Evolutionary conservation across 345 rosid genomes (phyloP), one percentile per base, ranked within the genome.

Genomic region (Sisymbrium altissimum): DNA sequence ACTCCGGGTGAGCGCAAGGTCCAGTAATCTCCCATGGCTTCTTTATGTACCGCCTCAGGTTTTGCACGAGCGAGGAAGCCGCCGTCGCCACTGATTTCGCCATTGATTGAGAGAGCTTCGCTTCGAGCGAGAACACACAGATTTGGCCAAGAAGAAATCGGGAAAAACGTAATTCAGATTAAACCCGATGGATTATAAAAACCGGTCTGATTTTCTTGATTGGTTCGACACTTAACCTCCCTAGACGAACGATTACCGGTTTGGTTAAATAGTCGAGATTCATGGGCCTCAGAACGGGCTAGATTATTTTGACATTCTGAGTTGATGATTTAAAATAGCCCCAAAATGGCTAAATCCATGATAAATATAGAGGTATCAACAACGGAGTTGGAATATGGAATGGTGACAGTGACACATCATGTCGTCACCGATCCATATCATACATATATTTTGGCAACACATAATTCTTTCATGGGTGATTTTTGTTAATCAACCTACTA

Each of bases 21-120:
- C 97, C 99, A 9, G 97, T 95, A 17, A 92, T 84, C 73, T 92
- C 96, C 99, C 97, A 95, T 5, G 99, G 99, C 79, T 89, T 87
- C 83, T 90, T 95, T 40, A 95, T 65, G 85, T 75, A 95, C 3
- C 89, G 82, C 72, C 74, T 86, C 1, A 92, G 88, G 77, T 70
- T 84, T 75, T 90, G 91, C 59, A 89, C 38, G 52, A 90, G 66
- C 48, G 91, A 83, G 44, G 85, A 64, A 32, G 83, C 32, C 38
- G 87, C 85, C 35, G 80, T 49, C 41, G 86, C 58, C 30, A 59
- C 74, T 44, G 87, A 66, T 78, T 92, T 92, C 81, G 93, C 93
- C 97, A 88, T 92, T 54, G 78, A 23, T 50, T 74, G 55, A 74
- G 76, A 73, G 68, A 62, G 59, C 66, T 67, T 49, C 38, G 72